Evolutionary conservation across 129 eudicot species (phyloP), one percentile per base, ranked within the genome.

Genomic region (Chrysanthemum seticuspe): DNA sequence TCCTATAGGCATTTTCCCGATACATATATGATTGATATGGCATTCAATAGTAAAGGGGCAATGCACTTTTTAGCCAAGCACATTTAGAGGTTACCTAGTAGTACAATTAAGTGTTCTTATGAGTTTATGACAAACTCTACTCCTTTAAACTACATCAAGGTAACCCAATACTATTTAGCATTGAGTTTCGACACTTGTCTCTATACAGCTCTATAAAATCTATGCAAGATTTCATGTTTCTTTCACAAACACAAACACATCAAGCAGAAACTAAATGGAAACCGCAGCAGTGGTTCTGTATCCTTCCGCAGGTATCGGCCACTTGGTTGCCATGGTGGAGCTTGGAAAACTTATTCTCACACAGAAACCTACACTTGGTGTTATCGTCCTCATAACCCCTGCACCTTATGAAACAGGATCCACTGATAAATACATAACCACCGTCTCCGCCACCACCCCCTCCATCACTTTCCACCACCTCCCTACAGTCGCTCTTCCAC

Each of bases 241-340:
- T 47, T 56, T 5, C n/a, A 31, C 44, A 62, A 59, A 76, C 57
- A 68, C 58, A 62, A 6, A 70, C 3, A 12, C 6, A 53, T 5
- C 31, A 54, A 2, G n/a, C 0, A 25, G 15, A 53, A 31, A 19
- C 21, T 19, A 19, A 76, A 40, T 67, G 73, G 68, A 58, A 62
- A 50, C 73, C 27, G 68, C 16, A 2, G 29, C 44, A 45, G 80
- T 84, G 56, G 82, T 84, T 50, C 40, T 85, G 40, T 85, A 81
- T 60, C 84, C 86, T 10, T 85, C 74, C 59, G 77, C 80, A 23
- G 76, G 65, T 2, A 75, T 75, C 13, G 82, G 89, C 47, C 89
- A 85, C 72, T 70, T 85, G n/a, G 78, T 75, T 58, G 61, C 86
- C 65, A 85, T 85, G 85, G 87, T 85, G 78, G 89, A 85, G 73